Percentiles rank a stretch among this genome's conserved stretches.
phyloP scores from a whole-genome alignment of 1,139 yeast genomes.

The Saccharomyces hybrid region DNA sequence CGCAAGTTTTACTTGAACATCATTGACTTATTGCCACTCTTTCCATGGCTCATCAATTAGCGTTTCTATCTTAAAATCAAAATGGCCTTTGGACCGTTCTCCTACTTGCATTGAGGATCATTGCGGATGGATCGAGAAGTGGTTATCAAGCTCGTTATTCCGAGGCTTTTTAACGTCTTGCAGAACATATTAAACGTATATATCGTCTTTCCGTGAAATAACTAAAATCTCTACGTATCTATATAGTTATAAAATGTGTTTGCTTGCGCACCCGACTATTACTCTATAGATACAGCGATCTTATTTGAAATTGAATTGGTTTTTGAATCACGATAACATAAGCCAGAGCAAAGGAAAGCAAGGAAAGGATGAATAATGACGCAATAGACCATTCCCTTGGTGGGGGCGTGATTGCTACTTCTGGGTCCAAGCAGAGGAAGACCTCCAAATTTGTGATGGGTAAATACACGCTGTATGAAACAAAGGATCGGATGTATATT shows the following conservation, averaged over 20 bases:
- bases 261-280: background rate
- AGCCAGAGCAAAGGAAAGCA: background rate
- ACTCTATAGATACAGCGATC: background rate
- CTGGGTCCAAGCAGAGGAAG: conserved; percentile 27
- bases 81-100: too few relatives aligned
- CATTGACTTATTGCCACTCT: too few relatives aligned
- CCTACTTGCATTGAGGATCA: too few relatives aligned
- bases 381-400: background rate
- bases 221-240: too few relatives aligned
- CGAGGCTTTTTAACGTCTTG: too few relatives aligned
- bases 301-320: background rate
- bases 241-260: background rate
- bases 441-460: conserved; percentile 48
- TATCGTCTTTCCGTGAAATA: too few relatives aligned
- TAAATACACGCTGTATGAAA: conserved; percentile 78
- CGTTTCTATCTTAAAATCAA: too few relatives aligned
- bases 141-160: too few relatives aligned
- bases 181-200: too few relatives aligned
- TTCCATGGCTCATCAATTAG: too few relatives aligned
- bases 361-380: background rate
- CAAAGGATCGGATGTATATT: conserved; percentile 71
- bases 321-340: background rate
- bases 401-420: conserved; percentile 3
- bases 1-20: background rate
- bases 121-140: too few relatives aligned